These are phyloP conservation scores for Mallotus repandus DNA, from an alignment of 441 rosid genomes.

Conservation along the genomic window DNA sequence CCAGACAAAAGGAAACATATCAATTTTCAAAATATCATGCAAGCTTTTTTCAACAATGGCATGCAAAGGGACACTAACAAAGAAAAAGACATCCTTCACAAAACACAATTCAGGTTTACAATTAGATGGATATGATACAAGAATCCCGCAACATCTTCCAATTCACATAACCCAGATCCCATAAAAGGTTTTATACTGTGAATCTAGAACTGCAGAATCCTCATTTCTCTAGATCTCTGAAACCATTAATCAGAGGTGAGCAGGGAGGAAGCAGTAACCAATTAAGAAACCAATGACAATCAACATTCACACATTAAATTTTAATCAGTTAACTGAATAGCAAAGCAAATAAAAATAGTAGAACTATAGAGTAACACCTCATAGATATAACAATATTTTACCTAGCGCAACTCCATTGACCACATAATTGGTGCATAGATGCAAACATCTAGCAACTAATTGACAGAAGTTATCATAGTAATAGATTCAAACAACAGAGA, in stretches of 20 bases:
- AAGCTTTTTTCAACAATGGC: background rate
- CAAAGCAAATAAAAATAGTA: background rate
- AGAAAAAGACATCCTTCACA: background rate
- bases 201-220: background rate
- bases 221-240: background rate
- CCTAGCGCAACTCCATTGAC: no score
- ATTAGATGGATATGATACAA: background rate
- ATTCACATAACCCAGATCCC: background rate
- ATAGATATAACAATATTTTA: background rate
- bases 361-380: background rate
- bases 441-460: no score
- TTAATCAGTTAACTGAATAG: background rate
- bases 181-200: background rate
- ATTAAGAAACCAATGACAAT: conserved; percentile 3
- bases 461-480: background rate
- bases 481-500: background rate
- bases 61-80: background rate
- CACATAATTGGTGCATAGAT: no score
- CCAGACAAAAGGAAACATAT: background rate
- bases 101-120: background rate
- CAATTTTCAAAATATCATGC: background rate
- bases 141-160: background rate
- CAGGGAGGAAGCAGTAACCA: background rate
- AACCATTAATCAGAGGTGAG: background rate
- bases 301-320: background rate